Percentiles rank a stretch among this genome's conserved stretches.
phyloP scores from a whole-genome alignment of 768 basidiomycete species.

The Lepiota venenata region DNA sequence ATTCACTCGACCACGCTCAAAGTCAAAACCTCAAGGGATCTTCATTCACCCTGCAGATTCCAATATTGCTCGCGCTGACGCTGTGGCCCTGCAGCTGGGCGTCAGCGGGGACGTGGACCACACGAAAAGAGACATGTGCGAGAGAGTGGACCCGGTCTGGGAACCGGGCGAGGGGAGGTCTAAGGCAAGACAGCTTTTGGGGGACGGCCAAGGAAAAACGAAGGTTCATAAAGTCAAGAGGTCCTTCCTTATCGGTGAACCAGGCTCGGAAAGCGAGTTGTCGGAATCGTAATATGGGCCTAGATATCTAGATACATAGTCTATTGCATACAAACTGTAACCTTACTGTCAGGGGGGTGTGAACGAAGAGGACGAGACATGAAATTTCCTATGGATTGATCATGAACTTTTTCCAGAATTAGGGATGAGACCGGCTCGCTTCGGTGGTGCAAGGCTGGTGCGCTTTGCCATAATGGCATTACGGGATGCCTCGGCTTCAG shows the following conservation, averaged over 20 bases:
- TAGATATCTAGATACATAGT: neutral
- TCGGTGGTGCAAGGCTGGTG: slow-evolving; percentile 29
- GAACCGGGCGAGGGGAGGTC: slow-evolving; percentile 48
- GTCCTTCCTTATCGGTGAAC: neutral
- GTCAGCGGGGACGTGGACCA: slow-evolving; percentile 45
- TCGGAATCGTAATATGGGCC: neutral
- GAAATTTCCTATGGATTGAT: neutral
- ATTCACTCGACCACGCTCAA: slow-evolving; percentile 39
- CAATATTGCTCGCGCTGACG: slow-evolving; percentile 66
- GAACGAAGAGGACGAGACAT: slow-evolving; percentile 12
- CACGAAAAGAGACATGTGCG: slow-evolving; percentile 34
- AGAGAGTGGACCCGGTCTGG: slow-evolving; percentile 41
- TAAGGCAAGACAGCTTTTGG: slow-evolving; percentile 43
- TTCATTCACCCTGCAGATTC: slow-evolving; percentile 63
- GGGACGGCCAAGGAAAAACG: neutral
- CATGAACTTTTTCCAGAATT: slow-evolving; percentile 18
- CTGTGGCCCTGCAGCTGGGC: slow-evolving; percentile 52
- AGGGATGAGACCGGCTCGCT: slow-evolving; percentile 34
- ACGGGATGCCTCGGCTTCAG: slow-evolving; percentile 45
- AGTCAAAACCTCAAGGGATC: slow-evolving; percentile 54
- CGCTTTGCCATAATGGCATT: slow-evolving; percentile 29
- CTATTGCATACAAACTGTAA: neutral
- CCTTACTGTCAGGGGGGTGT: slow-evolving; percentile 1
- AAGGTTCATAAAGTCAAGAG: neutral
- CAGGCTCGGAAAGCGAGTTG: slow-evolving; percentile 4